phyloP scores from a whole-genome alignment of 1,284 basidiomycete species.

The Moesziomyces antarcticus region DNA sequence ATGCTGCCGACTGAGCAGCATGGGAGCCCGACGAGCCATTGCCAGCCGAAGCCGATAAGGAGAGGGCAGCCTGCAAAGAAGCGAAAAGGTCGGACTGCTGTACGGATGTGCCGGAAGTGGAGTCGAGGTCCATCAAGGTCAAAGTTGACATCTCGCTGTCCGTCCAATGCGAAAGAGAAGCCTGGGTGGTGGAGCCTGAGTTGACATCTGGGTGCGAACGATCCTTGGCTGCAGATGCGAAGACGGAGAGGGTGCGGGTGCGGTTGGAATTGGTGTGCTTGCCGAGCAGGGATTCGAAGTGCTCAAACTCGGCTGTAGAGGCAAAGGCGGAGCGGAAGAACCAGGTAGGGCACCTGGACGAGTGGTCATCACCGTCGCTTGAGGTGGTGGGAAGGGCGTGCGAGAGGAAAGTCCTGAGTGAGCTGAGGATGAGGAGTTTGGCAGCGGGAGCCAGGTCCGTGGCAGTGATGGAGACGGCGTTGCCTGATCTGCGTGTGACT shows the following conservation, averaged over 20 bases:
- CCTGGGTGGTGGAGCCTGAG: background rate
- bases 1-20: conserved; percentile 16
- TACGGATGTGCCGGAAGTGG: conserved; percentile 9
- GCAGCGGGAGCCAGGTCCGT: conserved; percentile 30
- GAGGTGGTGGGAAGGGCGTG: conserved; percentile 19
- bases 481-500: conserved; percentile 37
- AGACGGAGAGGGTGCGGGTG: conserved; percentile 9
- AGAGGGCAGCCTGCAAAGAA: conserved; percentile 14
- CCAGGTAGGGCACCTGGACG: conserved; percentile 50
- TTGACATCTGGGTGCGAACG: background rate
- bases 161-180: conserved; percentile 15
- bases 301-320: conserved; percentile 50
- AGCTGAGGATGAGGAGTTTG: conserved; percentile 45
- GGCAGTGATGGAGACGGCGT: conserved; percentile 33
- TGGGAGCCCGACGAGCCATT: background rate
- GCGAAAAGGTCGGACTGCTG: conserved; percentile 14
- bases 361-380: background rate
- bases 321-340: conserved; percentile 57
- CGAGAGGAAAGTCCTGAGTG: conserved; percentile 27
- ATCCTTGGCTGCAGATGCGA: background rate
- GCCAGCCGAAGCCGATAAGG: background rate
- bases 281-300: conserved; percentile 45
- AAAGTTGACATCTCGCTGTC: background rate
- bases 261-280: conserved; percentile 1
- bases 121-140: conserved; percentile 28